Evolutionary conservation across 2,329 filamentous ascomycete genomes (phyloP), one percentile per base, ranked within the genome.

Genomic region (Neofusicoccum laricinum): DNA sequence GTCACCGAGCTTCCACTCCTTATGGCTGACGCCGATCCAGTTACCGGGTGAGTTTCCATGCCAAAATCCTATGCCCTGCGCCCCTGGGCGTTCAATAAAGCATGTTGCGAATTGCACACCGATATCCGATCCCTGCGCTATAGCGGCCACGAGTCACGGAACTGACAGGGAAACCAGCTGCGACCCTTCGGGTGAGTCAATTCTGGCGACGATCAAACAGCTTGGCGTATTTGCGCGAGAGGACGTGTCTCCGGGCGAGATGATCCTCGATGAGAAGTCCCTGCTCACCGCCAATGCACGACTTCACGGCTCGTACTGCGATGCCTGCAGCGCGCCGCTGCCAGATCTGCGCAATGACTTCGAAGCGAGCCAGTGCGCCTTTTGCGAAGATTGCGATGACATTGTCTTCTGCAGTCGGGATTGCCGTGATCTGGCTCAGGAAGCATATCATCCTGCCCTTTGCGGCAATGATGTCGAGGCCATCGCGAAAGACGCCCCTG

Each of bases 271-370:
- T 53, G 95, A 99, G 73, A 91, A 90, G 66, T 95, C 93, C 8
- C 84, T 97, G 7, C 81, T 99, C 45, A 97, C 93, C 1, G 93
- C 92, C 50, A 95, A 94, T 70, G 95, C 95, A 73, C 88, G 92
- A 34, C 85, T 95, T 12, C 92, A 96, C 73, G 93, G 96, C 67
- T 84, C 90, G 4, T 85, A 94, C 34, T 98, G 94, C 76, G 94
- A 98, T 76, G 93, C 93, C 14, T 98, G 94, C 76, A 92, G 92
- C 70, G 83, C 85, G 7, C 86, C 87, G 25, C 83, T 96, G 5
- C 91, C 90, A 0, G 66, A 67, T 30, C 64, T 66, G 2, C 64
- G 67, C 1, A 19, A 59, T 15, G 30, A 51, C 15, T 67, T 71
- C 12, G 45, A 59, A 11, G 51, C 65, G 1, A 53, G 41, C 12